Conservation (phyloP, 257 asterid species). For the Schizonepeta tenuifolia region DNA sequence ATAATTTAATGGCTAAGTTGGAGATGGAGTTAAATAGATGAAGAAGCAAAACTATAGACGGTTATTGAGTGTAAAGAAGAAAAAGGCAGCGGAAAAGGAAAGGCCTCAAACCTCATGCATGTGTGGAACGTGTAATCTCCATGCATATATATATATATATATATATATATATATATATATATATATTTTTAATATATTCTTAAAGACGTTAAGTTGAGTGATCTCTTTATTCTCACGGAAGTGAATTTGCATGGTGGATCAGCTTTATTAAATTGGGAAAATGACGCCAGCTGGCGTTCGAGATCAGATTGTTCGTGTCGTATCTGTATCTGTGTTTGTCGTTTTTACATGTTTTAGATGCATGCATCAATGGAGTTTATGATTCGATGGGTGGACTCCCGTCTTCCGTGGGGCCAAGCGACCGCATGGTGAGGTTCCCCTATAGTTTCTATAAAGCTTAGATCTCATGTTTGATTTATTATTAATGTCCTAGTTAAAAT, state of each 20-base stretch:
- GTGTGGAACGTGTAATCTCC: slow-evolving; percentile 33
- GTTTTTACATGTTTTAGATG: too few species aligned
- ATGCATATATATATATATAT: too few species aligned
- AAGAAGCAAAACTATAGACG: slow-evolving; percentile 17
- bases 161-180: too few species aligned
- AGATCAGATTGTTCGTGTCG: too few species aligned
- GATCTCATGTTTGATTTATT: too few species aligned
- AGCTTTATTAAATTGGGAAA: slow-evolving; percentile 25
- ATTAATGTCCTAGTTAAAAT: too few species aligned
- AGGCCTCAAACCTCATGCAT: slow-evolving; percentile 30
- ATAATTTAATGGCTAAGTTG: slow-evolving; percentile 21
- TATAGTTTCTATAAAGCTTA: too few species aligned
- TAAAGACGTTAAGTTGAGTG: slow-evolving; percentile 29
- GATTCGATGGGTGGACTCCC: too few species aligned
- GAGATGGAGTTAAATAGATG: slow-evolving; percentile 18
- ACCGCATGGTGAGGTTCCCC: too few species aligned
- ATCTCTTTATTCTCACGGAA: slow-evolving; percentile 32
- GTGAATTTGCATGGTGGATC: slow-evolving; percentile 7
- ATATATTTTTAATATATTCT: slow-evolving; percentile 29
- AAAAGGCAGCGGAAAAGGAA: slow-evolving; percentile 26
- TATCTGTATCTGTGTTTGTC: too few species aligned
- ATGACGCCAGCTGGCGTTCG: slow-evolving; percentile 31
- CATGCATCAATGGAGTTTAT: too few species aligned
- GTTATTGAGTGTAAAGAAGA: slow-evolving; percentile 34
- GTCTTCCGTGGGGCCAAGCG: too few species aligned